Conservation (phyloP, 352 stramenopile species). For the Phytophthora pini region DNA sequence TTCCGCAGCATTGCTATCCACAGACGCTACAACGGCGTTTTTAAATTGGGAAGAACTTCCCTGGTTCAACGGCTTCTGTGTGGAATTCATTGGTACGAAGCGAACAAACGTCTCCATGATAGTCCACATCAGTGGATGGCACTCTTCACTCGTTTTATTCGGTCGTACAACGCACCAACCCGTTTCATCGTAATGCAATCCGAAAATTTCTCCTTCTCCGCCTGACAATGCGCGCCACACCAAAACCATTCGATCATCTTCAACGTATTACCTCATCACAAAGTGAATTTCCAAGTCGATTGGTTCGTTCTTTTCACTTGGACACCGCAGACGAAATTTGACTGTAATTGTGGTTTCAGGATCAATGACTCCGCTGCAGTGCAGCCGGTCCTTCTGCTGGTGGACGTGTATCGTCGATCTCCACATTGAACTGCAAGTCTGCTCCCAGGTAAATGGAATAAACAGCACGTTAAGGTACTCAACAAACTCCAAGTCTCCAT, state of each 20-base stretch:
- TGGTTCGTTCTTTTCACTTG: not conserved
- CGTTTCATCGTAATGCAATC: conserved; percentile 57
- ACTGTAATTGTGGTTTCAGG: conserved; percentile 39
- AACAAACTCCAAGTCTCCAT: conserved; percentile 17
- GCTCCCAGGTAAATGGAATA: conserved; percentile 14
- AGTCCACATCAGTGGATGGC: conserved; percentile 1
- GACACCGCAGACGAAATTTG: conserved; percentile 13
- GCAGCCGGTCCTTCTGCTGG: not conserved
- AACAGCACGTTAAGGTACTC: conserved; percentile 30
- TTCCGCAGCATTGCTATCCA: conserved; percentile 25
- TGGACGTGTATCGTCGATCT: conserved; percentile 16
- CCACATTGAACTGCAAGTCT: conserved; percentile 22
- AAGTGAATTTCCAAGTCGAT: conserved; percentile 14
- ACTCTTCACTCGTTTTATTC: not conserved
- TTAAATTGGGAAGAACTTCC: conserved; percentile 16
- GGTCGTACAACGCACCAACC: conserved; percentile 49
- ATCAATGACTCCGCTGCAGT: conserved; percentile 17
- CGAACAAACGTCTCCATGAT: conserved; percentile 26
- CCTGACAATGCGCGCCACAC: conserved; percentile 54
- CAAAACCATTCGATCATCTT: conserved; percentile 47
- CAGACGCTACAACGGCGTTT: conserved; percentile 25
- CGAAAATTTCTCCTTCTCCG: conserved; percentile 33
- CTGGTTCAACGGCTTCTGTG: not conserved
- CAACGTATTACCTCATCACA: conserved; percentile 48
- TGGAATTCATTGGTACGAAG: conserved; percentile 19